Evolutionary conservation across 495 filamentous ascomycete species (phyloP).

Genomic region (Penicillium salamii): DNA sequence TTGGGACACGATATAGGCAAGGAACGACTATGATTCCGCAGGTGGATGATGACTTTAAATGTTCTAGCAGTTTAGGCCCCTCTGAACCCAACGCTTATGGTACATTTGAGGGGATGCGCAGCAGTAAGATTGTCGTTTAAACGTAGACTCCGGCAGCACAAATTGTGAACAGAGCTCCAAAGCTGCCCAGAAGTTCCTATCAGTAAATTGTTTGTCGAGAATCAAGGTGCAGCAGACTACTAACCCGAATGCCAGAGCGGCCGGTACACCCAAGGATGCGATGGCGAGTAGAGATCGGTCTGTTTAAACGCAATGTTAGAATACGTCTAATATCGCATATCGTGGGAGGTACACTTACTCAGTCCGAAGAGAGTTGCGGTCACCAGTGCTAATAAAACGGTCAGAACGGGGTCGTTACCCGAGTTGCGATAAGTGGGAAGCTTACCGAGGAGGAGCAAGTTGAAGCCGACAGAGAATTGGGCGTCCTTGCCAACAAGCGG

Average conservation of each 20-base stretch:
- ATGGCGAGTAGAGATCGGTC: conserved; percentile 83
- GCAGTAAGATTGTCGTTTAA: conserved; percentile 50
- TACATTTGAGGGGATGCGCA: conserved; percentile 32
- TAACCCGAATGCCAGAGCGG: conserved; percentile 87
- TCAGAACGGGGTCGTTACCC: conserved; percentile 14
- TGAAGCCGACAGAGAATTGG: conserved; percentile 82
- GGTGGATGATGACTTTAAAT: conserved; percentile 25
- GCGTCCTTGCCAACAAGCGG: conserved; percentile 76
- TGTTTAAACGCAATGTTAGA: conserved; percentile 33
- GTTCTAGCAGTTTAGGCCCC: conserved; percentile 37
- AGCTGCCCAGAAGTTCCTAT: conserved; percentile 48
- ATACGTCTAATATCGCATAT: neutral
- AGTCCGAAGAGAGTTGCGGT: conserved; percentile 74
- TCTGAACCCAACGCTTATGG: conserved; percentile 34
- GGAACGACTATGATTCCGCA: conserved; percentile 8
- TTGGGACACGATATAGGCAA: conserved; percentile 5
- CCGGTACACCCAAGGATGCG: conserved; percentile 77
- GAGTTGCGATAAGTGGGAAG: conserved; percentile 6
- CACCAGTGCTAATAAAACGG: conserved; percentile 45
- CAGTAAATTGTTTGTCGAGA: neutral
- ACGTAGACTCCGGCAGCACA: conserved; percentile 99
- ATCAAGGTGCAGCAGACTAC: conserved; percentile 19
- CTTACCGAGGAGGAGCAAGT: conserved; percentile 67
- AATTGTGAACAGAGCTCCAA: conserved; percentile 96
- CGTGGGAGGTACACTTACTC: conserved; percentile 54